phyloP scores from a whole-genome alignment of 805 yeast genomes.

The Lipomyces chichibuensis region DNA sequence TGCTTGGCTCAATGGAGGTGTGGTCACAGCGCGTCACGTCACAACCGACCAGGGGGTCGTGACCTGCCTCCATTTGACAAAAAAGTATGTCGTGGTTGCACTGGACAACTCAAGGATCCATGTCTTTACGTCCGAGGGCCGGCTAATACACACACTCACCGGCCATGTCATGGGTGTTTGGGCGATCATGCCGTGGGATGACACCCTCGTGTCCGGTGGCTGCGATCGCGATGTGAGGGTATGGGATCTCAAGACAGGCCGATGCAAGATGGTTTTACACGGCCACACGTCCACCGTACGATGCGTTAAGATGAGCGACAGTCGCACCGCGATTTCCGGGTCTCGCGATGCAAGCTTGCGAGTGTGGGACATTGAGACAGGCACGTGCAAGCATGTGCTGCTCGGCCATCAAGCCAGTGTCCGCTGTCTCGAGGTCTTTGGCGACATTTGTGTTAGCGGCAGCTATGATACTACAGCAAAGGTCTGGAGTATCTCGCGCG shows the following conservation, averaged over 20 bases:
- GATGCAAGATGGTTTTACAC: conserved; percentile 80
- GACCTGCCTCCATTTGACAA: conserved; percentile 46
- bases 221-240: conserved; percentile 96
- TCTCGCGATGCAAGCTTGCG: conserved; percentile 89
- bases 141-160: conserved; percentile 77
- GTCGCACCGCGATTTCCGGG: conserved; percentile 78
- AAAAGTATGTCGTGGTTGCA: conserved; percentile 47
- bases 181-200: conserved; percentile 91
- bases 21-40: conserved; percentile 47
- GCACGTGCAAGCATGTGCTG: conserved; percentile 74
- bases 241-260: conserved; percentile 89
- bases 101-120: conserved; percentile 51
- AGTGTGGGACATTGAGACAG: conserved; percentile 95
- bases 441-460: conserved; percentile 83
- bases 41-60: conserved; percentile 46
- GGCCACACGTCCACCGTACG: conserved; percentile 94
- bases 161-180: conserved; percentile 99
- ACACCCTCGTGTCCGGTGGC: conserved; percentile 89
- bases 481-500: conserved; percentile 89
- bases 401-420: conserved; percentile 70
- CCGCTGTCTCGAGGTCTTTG: conserved; percentile 77
- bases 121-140: conserved; percentile 48
- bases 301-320: conserved; percentile 78
- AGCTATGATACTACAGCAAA: conserved; percentile 87
- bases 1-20: conserved; percentile 50